phyloP scores from a whole-genome alignment of 768 basidiomycete genomes.

The Lentinus tigrinus region DNA sequence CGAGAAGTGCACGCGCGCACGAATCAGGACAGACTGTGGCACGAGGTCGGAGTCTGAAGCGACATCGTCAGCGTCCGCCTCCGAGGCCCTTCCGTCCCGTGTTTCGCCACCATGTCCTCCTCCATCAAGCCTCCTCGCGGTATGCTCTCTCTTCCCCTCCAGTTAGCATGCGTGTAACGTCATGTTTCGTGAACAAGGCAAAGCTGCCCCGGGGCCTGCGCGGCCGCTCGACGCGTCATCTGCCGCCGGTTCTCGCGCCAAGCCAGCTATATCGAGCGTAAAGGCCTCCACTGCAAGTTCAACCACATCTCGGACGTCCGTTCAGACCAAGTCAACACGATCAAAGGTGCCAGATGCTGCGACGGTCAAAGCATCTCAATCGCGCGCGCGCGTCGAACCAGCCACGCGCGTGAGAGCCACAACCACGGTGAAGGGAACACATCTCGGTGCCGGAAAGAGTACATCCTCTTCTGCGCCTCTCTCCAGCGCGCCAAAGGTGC shows the following conservation, averaged over 20 bases:
- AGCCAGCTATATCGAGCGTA: conserved; percentile 3
- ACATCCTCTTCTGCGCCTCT: neutral
- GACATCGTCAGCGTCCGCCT: neutral
- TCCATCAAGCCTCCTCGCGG: conserved; percentile 9
- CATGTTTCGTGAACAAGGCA: conserved; percentile 1
- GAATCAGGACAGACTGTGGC: neutral
- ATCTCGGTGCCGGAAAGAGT: neutral
- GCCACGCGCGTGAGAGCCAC: conserved; percentile 15
- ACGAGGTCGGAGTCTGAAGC: conserved; percentile 3
- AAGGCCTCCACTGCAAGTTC: neutral
- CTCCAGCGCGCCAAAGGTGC: conserved; percentile 1
- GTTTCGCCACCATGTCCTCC: conserved; percentile 9
- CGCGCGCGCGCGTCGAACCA: conserved; percentile 1
- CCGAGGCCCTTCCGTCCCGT: neutral
- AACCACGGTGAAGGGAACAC: conserved; percentile 11
- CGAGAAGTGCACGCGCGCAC: conserved; percentile 9
- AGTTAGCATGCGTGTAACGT: neutral
- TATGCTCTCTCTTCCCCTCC: neutral
- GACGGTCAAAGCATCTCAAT: conserved; percentile 5
- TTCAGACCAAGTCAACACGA: conserved; percentile 1
- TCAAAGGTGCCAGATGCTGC: conserved; percentile 4
- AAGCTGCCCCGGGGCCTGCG: neutral
- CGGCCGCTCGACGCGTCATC: conserved; percentile 7
- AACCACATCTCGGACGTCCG: neutral
- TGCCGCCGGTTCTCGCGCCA: conserved; percentile 5